These are phyloP conservation scores for Eremothecium sinecaudum DNA, from an alignment of 1,139 yeast genomes.

Conservation along the genomic window DNA sequence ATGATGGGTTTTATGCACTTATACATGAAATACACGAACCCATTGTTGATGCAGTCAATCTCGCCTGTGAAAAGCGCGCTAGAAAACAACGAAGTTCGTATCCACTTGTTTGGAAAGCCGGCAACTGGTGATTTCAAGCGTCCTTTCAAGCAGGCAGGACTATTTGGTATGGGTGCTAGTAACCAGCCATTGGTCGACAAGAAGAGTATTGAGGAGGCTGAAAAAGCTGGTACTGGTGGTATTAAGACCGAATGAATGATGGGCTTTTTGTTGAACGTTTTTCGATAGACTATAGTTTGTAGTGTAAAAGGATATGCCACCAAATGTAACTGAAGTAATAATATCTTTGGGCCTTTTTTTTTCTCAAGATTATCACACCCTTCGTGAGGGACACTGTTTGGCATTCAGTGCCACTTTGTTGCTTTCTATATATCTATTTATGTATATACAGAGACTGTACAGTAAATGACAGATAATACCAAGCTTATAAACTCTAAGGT, in stretches of 20 bases:
- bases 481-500: constrained; percentile 18
- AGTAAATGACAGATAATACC: not conserved
- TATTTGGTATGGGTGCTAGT: constrained; percentile 61
- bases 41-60: constrained; percentile 88
- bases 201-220: constrained; percentile 77
- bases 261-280: not conserved
- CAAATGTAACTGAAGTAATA: not conserved
- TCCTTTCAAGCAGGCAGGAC: constrained; percentile 86
- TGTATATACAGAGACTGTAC: too few relatives aligned
- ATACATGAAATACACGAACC: constrained; percentile 97
- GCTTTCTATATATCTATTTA: too few relatives aligned
- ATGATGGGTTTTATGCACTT: constrained; percentile 99
- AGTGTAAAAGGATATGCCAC: too few relatives aligned
- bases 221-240: constrained; percentile 82
- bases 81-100: constrained; percentile 86
- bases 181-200: constrained; percentile 67
- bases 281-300: constrained; percentile 1
- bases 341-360: not conserved
- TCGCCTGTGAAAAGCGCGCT: constrained; percentile 84
- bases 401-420: too few relatives aligned
- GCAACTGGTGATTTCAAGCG: constrained; percentile 91
- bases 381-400: too few relatives aligned
- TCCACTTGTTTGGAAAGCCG: constrained; percentile 75
- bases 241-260: constrained; percentile 66
- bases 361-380: too few relatives aligned